Evolutionary conservation across 176 grass and related monocot genomes (phyloP).

Genomic region (Ensete glaucum): DNA sequence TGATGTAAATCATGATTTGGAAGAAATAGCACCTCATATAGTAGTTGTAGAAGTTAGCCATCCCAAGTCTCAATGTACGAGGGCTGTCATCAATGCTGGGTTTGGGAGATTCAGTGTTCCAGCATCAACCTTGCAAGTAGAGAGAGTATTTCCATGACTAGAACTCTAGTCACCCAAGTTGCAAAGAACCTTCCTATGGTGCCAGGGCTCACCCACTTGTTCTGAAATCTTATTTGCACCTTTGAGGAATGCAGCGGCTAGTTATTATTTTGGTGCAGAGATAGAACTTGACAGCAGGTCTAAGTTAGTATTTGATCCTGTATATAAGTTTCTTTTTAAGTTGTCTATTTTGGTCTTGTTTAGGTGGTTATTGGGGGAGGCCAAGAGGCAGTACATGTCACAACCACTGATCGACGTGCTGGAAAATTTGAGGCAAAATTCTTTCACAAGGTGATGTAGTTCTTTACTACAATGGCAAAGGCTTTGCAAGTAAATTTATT

Average conservation of each 20-base stretch:
- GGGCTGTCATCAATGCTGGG: neutral
- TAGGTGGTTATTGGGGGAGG: slow-evolving; percentile 89
- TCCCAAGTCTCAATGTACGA: neutral
- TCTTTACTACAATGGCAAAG: neutral
- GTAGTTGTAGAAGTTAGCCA: too few species aligned
- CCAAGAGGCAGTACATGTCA: slow-evolving; percentile 76
- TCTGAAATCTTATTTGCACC: neutral
- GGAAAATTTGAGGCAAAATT: slow-evolving; percentile 97
- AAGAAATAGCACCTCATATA: too few species aligned
- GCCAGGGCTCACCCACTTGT: neutral
- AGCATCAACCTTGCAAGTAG: too few species aligned
- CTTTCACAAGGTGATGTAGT: slow-evolving; percentile 51
- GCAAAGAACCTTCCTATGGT: neutral
- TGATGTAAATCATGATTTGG: too few species aligned
- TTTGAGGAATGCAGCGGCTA: neutral
- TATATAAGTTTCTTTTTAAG: neutral
- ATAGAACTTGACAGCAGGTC: neutral
- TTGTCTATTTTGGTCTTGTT: slow-evolving; percentile 3
- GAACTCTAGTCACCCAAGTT: neutral
- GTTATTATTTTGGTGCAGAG: neutral
- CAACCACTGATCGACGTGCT: slow-evolving; percentile 60
- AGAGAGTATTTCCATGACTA: neutral
- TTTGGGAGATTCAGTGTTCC: too few species aligned
- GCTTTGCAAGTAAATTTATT: slow-evolving; percentile 4
- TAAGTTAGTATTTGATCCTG: neutral